Base-by-base conservation (phyloP, 495 filamentous ascomycete genomes). In the Tuber indicum region DNA sequence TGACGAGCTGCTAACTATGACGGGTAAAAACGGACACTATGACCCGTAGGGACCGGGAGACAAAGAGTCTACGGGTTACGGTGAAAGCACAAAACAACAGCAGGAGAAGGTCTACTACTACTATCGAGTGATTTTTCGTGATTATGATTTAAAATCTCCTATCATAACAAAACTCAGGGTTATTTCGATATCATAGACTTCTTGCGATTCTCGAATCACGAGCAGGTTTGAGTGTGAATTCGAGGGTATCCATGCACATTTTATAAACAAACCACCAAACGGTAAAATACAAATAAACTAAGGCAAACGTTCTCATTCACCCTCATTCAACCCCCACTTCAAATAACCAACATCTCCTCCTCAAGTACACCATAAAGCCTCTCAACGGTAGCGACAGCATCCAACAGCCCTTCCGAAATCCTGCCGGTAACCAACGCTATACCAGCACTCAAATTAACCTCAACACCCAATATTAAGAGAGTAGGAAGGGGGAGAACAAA, bases 401-500 rank as follows among this genome's bases (percentile, higher is more conserved):
- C 82, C n/a, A 75, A 49, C 21, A 84, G 47, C 23, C 82, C 82
- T 44, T 81, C 78, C 16, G 77, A 79, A 41, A 84, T 80, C 43
- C 77, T 76, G 1, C 76, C 79, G 9, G 81, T 79, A 14, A 83
- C 80, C 43, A 84, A 75, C n/a, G 79, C 83, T 76, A 23, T n/a
- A 9, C 23, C 5, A 16, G 36, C 52, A 32, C 49, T 42, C 39
- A 23, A 17, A 58, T 82, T 36, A 76, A 72, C 42, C 4, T 66
- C 19, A 14, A 8, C n/a, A n/a, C 19, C 52, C 10, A 12, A 62
- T 0, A 9, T 26, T n/a, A 26, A 58, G n/a, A 26, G 12, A 58
- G 52, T n/a, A 14, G 44, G 36, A n/a, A 41, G 39, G 7, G n/a
- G 39, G 19, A 32, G 36, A 79, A 81, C 87, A 83, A 83, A 92